phyloP scores from a whole-genome alignment of 2,329 filamentous ascomycete species.

The Boeremia exigua region DNA sequence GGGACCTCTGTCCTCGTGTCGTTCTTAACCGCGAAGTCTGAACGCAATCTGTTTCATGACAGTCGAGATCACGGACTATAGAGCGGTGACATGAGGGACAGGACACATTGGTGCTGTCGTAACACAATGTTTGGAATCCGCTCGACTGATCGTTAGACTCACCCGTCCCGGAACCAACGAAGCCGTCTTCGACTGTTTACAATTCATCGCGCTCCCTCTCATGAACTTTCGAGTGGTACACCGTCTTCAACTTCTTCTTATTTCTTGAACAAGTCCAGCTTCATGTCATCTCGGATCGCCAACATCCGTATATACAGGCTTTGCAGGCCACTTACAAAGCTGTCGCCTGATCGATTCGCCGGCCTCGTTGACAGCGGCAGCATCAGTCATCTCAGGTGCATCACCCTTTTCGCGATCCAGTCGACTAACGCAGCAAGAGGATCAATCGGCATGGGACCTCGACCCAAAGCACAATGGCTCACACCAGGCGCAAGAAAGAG shows the following conservation, averaged over 20 bases:
- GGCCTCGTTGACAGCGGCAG: conserved; percentile 4
- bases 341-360: not conserved
- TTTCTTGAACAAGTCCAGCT: not conserved
- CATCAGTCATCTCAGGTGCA: conserved; percentile 26
- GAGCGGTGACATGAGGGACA: no score
- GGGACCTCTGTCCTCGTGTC: no score
- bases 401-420: conserved; percentile 40
- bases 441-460: conserved; percentile 29
- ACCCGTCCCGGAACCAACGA: no score
- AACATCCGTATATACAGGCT: not conserved
- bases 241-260: not conserved
- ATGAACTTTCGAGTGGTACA: not conserved
- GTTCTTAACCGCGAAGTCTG: no score
- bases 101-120: no score
- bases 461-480: conserved; percentile 32
- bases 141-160: no score
- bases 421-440: conserved; percentile 28
- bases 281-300: not conserved
- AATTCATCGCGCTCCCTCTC: not conserved
- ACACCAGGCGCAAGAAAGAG: conserved; percentile 43
- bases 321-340: conserved; percentile 14
- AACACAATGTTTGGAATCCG: no score
- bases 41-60: no score
- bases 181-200: no score
- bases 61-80: no score